Evolutionary conservation across 75 land plant genomes (phyloP), one percentile per base, ranked within the genome.

Genomic region (Sequoia sempervirens): DNA sequence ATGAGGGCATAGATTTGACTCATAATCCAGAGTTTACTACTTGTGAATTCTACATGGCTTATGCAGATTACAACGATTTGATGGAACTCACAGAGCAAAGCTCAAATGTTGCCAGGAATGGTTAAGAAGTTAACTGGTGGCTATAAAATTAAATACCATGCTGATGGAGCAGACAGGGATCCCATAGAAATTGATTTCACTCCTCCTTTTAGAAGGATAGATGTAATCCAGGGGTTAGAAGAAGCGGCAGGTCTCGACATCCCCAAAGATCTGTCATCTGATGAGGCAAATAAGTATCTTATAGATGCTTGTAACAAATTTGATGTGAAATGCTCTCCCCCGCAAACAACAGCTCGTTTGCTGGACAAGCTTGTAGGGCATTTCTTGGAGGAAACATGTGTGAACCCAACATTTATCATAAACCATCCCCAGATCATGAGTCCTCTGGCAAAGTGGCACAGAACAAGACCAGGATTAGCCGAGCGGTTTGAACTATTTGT

Each of bases 381-480:
- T 83, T 96, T 95, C 64, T 81, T 96, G 68, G 99, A 96, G 82
- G 95, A 92, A 85, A 87, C 81, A 5, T 96, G 99, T 87, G 94
- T 93, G 6, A 95, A 93, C 75, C 99, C 99, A 52, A 81, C 95
- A n/a, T 96, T 92, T 84, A 96, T 96, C 82, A 96, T 95, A 18
- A 91, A 96, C 82, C 99, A 96, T 85, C 99, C 99, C 6, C 91
- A 93, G 79, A 92, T 96, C 61, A 96, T 96, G 99, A 95, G 97
- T 64, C 99, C 99, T 36, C 87, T 96, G 80, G 99, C 99, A 38
- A 96, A 96, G 86, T 95, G 93, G 92, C 99, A 96, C 72, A 89
- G 99, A 81, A 86, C 92, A n/a, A 92, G 86, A 68, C 92, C 93
- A 23, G 93, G 93, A n/a, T 82, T 95, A 32, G 95, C 97, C 9